Percentiles rank a stretch among this genome's conserved stretches.
These are phyloP conservation scores for Coemansia sp. DNA, from an alignment of 192 early-diverging fungal genomes.

Conservation along the genomic window DNA sequence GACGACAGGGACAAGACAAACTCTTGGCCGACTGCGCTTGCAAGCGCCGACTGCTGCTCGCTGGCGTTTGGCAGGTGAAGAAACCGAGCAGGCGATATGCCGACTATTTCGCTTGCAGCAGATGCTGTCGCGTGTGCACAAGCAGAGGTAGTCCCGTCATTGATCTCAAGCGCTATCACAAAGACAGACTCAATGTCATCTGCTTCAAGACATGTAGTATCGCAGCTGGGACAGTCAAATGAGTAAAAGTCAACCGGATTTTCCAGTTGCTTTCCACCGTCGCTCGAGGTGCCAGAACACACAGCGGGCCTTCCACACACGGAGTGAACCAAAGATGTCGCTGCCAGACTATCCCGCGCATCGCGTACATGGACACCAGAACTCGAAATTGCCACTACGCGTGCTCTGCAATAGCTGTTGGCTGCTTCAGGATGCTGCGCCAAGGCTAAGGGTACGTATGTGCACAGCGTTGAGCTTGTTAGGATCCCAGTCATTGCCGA, in stretches of 20 bases:
- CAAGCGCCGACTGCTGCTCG: conserved; percentile 26
- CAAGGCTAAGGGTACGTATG: conserved; percentile 12
- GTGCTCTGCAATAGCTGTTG: conserved; percentile 26
- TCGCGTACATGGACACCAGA: conserved; percentile 21
- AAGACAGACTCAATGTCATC: conserved; percentile 27
- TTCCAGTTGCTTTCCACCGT: conserved; percentile 17
- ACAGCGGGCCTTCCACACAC: conserved; percentile 16
- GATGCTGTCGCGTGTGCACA: conserved; percentile 4
- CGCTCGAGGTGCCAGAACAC: background rate
- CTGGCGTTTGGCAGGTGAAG: conserved; percentile 21
- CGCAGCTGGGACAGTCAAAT: conserved; percentile 33
- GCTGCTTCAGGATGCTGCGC: conserved; percentile 2
- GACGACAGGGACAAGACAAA: conserved; percentile 33
- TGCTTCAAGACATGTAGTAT: background rate
- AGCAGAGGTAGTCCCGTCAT: conserved; percentile 32
- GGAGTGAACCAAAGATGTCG: conserved; percentile 38
- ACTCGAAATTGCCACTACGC: conserved; percentile 11
- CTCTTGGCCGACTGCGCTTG: conserved; percentile 21
- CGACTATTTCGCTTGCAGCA: conserved; percentile 22
- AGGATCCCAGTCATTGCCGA: conserved; percentile 31
- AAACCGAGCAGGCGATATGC: conserved; percentile 31
- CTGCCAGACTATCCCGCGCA: conserved; percentile 30
- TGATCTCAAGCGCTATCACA: conserved; percentile 12
- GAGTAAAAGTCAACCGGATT: conserved; percentile 22
- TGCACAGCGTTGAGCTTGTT: conserved; percentile 31